These are phyloP conservation scores for Cyclotella atomus DNA, from an alignment of 108 stramenopile genomes.

Conservation along the genomic window DNA sequence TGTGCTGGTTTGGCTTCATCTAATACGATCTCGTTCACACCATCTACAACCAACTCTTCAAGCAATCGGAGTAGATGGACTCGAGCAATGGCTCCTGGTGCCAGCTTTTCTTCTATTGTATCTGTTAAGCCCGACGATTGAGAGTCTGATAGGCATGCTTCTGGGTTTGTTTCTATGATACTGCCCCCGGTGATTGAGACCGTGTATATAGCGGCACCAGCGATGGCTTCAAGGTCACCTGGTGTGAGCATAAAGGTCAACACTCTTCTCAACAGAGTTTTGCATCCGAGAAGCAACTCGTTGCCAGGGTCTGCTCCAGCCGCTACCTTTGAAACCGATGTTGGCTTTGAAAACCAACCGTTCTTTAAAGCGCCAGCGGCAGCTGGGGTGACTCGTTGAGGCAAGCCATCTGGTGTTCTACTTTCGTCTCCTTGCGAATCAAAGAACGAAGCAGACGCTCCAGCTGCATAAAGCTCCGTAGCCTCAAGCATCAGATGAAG, in stretches of 20 bases:
- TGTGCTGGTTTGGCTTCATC: constrained; percentile 44
- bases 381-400: constrained; percentile 13
- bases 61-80: constrained; percentile 86
- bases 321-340: constrained; percentile 65
- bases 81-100: constrained; percentile 76
- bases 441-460: constrained; percentile 42
- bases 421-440: constrained; percentile 33
- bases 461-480: constrained; percentile 75
- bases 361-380: constrained; percentile 46
- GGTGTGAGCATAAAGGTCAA: constrained; percentile 90
- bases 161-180: constrained; percentile 21
- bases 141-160: constrained; percentile 7
- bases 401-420: constrained; percentile 18
- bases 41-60: constrained; percentile 90
- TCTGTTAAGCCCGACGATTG: constrained; percentile 18
- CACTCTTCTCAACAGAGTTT: constrained; percentile 81
- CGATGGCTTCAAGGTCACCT: constrained; percentile 84
- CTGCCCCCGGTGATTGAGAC: constrained; percentile 61
- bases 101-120: constrained; percentile 49
- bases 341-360: constrained; percentile 72
- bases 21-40: constrained; percentile 88
- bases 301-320: constrained; percentile 88
- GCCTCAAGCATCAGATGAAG: constrained; percentile 90
- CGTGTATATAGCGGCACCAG: constrained; percentile 87
- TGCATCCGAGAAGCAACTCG: constrained; percentile 76